Evolutionary conservation across 371 early-diverging fungal genomes (phyloP).

Genomic region (Mortierella sp.): DNA sequence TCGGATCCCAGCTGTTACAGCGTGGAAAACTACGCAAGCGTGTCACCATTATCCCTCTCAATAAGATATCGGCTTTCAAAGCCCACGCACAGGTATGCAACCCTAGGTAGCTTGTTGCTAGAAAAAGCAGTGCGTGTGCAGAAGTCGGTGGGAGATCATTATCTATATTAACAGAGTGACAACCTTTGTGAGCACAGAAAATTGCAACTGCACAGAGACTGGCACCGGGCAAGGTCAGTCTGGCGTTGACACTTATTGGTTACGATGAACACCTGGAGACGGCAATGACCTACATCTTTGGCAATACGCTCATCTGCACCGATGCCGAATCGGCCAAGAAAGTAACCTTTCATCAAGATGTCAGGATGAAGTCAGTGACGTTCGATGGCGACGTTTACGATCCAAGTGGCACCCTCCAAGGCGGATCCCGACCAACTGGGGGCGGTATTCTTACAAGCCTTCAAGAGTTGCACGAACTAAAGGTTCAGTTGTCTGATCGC

Average conservation of each 20-base stretch:
- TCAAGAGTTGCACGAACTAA: slow-evolving; percentile 72
- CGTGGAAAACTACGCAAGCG: slow-evolving; percentile 82
- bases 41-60: slow-evolving; percentile 98
- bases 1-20: slow-evolving; percentile 88
- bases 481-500: slow-evolving; percentile 61
- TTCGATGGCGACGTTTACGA: slow-evolving; percentile 99
- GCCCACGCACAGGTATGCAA: slow-evolving; percentile 72
- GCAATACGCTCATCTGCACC: slow-evolving; percentile 90
- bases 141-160: not conserved
- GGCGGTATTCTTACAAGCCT: slow-evolving; percentile 82
- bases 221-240: slow-evolving; percentile 85
- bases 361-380: slow-evolving; percentile 92
- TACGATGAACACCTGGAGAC: slow-evolving; percentile 80
- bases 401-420: slow-evolving; percentile 97
- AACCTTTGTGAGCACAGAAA: slow-evolving; percentile 52
- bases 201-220: slow-evolving; percentile 77
- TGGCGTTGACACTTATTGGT: slow-evolving; percentile 87
- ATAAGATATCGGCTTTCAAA: slow-evolving; percentile 85
- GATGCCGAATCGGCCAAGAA: slow-evolving; percentile 89
- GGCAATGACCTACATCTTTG: slow-evolving; percentile 98
- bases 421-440: slow-evolving; percentile 89
- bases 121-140: too few species aligned
- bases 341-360: slow-evolving; percentile 87
- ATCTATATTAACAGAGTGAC: slow-evolving; percentile 5
- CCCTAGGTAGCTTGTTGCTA: too few species aligned